phyloP scores from a whole-genome alignment of 2,329 filamentous ascomycete species.

The Cladobotryum protrusum region DNA sequence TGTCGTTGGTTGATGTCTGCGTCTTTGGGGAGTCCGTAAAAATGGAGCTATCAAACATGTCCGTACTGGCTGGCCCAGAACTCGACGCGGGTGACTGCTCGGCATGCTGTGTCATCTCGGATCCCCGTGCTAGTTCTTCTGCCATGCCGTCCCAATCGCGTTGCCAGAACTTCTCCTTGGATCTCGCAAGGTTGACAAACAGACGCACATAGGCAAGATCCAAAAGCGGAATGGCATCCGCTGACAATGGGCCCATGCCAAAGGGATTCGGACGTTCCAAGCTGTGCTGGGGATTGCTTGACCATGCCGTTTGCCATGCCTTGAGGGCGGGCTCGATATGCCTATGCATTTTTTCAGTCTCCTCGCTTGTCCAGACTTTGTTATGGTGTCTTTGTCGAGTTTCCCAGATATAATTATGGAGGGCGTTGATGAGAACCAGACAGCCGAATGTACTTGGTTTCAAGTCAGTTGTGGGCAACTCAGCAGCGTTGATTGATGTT shows the following conservation, averaged over 20 bases:
- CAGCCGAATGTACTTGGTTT: slow-evolving; percentile 88
- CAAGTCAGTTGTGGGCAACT: slow-evolving; percentile 55
- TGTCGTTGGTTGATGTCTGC: slow-evolving; percentile 41
- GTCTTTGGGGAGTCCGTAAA: slow-evolving; percentile 48
- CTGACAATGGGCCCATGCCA: slow-evolving; percentile 73
- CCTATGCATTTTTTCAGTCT: slow-evolving; percentile 92
- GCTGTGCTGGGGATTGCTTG: slow-evolving; percentile 76
- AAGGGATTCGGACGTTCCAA: slow-evolving; percentile 80
- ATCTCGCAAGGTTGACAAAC: slow-evolving; percentile 86
- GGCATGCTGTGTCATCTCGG: slow-evolving; percentile 67
- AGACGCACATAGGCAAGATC: slow-evolving; percentile 89
- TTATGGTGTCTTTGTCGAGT: slow-evolving; percentile 85
- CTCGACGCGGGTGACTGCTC: slow-evolving; percentile 54
- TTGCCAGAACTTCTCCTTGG: slow-evolving; percentile 92
- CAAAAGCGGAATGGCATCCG: slow-evolving; percentile 83
- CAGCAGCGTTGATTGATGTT: slow-evolving; percentile 19
- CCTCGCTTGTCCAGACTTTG: slow-evolving; percentile 81
- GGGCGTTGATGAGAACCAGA: slow-evolving; percentile 82
- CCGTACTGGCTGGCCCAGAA: slow-evolving; percentile 36
- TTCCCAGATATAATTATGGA: slow-evolving; percentile 99
- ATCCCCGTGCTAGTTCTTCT: slow-evolving; percentile 73
- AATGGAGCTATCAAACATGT: slow-evolving; percentile 42
- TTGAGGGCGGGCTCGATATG: slow-evolving; percentile 91
- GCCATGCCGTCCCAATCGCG: slow-evolving; percentile 90
- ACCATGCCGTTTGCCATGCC: slow-evolving; percentile 92